Evolutionary conservation across 2,329 filamentous ascomycete genomes (phyloP), one percentile per base, ranked within the genome.

Genomic region (Sarocladiaceae sp.): DNA sequence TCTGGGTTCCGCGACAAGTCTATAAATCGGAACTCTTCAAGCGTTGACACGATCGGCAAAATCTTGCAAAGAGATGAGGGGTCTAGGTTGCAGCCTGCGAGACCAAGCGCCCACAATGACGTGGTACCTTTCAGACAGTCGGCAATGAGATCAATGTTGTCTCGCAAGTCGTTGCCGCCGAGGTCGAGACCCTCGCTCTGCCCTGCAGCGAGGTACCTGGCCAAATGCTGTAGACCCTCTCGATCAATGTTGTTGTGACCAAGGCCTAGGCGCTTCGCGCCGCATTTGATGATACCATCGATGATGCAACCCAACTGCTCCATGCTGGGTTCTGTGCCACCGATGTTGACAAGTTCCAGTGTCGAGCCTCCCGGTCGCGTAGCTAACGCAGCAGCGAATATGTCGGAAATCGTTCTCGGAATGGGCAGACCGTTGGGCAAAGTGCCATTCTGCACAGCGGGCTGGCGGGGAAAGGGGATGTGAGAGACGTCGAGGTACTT

Each of bases 1-100:
- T 80, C 80, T 24, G 76, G 85, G 54, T 97, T 97, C 56, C 95
- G 88, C 4, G 88, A 95, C 27, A 98, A 70, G 60, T 97, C 93
- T 47, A 98, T 80, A 58, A 96, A 96, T 16, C 86, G 82, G 58
- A 96, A 84, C 50, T 83, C 78, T 2, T 74, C 73, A 45, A 96
- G 68, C 51, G 74, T 79, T 20, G 76, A 72, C 44, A 97, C 66
- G 6, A 79, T 79, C 4, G 88, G 88, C 42, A 97, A 74, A 11
- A 97, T 70, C 44, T 80, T 78, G 61, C 78, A 84, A 18, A 97
- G 69, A 10, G 83, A 82, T 1, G 78, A 72, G 0, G 88, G 83
- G 4, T 76, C 80, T 45, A 98, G 69, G 46, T 88, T 87, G 65
- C 90, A 96, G 54, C 89, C 84, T 1, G 89, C 88, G 49, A 98